These are phyloP conservation scores for Botryococcus braunii DNA, from an alignment of 163 green algal genomes.

Conservation along the genomic window DNA sequence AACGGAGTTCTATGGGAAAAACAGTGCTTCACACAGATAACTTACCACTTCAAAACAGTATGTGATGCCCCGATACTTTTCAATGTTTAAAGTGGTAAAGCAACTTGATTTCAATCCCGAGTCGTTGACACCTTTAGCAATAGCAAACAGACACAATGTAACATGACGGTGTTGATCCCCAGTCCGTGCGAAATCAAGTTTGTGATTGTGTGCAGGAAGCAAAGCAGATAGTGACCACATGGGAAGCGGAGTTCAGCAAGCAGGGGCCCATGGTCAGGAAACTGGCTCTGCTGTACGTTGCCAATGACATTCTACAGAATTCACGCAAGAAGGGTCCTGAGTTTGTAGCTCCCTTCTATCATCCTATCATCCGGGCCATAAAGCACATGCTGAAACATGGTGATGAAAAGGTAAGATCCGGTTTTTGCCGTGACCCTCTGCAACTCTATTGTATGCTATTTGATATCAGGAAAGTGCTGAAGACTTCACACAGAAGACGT, in stretches of 20 bases:
- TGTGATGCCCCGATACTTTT: too few relatives aligned
- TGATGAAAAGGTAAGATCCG: conserved; percentile 39
- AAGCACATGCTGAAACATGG: conserved; percentile 30
- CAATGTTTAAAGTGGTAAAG: too few relatives aligned
- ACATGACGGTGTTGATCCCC: too few relatives aligned
- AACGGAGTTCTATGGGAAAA: too few relatives aligned
- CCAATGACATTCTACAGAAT: conserved; percentile 85
- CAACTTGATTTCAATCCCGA: too few relatives aligned
- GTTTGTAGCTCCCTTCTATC: conserved; percentile 70
- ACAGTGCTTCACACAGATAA: too few relatives aligned
- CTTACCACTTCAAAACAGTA: too few relatives aligned
- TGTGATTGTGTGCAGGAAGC: conserved; percentile 29
- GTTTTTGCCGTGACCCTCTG: conserved; percentile 14
- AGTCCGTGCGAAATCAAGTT: too few relatives aligned
- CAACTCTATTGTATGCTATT: neutral
- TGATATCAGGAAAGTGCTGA: neutral
- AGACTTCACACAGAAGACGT: neutral
- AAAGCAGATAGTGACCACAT: conserved; percentile 54
- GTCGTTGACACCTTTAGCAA: too few relatives aligned
- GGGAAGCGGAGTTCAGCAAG: conserved; percentile 64
- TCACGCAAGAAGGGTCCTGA: conserved; percentile 69
- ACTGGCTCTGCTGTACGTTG: conserved; percentile 76
- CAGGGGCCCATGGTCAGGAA: conserved; percentile 31
- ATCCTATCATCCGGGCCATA: conserved; percentile 47
- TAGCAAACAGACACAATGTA: too few relatives aligned